phyloP scores from a whole-genome alignment of 2,329 filamentous ascomycete species.

The Lizonia empirigonia region DNA sequence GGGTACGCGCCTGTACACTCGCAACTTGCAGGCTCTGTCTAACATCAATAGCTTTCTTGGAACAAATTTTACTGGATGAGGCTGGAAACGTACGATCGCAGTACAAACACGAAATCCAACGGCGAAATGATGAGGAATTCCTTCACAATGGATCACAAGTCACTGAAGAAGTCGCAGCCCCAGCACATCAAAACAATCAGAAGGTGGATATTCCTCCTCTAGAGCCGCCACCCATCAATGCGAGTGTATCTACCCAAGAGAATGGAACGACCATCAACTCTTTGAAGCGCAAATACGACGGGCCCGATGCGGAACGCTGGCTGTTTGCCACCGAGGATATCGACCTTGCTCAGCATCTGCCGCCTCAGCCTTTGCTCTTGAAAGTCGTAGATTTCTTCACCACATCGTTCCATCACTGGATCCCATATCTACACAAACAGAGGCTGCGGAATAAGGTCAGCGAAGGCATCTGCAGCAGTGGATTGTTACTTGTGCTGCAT shows the following conservation, averaged over 20 bases:
- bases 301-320: slow-evolving; percentile 21
- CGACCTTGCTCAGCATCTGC: slow-evolving; percentile 36
- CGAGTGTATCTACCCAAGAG: background rate
- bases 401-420: slow-evolving; percentile 44
- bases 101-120: slow-evolving; percentile 20
- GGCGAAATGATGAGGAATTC: background rate
- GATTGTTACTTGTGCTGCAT: slow-evolving; percentile 35
- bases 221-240: background rate
- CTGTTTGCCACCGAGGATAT: slow-evolving; percentile 28
- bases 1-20: slow-evolving; percentile 22
- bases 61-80: slow-evolving; percentile 39
- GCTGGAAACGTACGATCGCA: slow-evolving; percentile 31
- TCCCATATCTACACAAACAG: slow-evolving; percentile 42
- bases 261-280: slow-evolving; percentile 13
- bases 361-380: slow-evolving; percentile 31
- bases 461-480: slow-evolving; percentile 20
- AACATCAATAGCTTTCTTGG: slow-evolving; percentile 34
- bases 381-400: slow-evolving; percentile 41
- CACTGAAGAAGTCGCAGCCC: background rate
- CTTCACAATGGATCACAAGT: background rate
- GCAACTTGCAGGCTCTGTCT: slow-evolving; percentile 7
- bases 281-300: slow-evolving; percentile 34
- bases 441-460: slow-evolving; percentile 33
- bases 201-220: background rate
- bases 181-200: background rate